Evolutionary conservation across 768 basidiomycete species (phyloP), one percentile per base, ranked within the genome.

Genomic region (Termitomyces sp.): DNA sequence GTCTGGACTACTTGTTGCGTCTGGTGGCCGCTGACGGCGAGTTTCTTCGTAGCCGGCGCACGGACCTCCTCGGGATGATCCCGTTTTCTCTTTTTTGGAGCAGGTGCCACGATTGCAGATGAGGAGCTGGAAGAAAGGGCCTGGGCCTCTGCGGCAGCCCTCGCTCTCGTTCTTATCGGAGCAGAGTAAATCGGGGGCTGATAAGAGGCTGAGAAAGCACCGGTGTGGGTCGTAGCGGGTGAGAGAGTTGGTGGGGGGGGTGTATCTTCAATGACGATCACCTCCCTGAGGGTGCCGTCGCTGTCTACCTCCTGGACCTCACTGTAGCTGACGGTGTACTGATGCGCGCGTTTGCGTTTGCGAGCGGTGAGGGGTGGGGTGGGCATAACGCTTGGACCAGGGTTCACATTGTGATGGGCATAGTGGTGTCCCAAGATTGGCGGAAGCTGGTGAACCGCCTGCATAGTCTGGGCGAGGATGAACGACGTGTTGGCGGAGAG

Each of bases 191-290:
- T 61, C 23, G 89, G 87, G 17, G 89, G 89, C 67, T 91, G 89
- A 75, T 88, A 89, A 57, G 88, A 89, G 43, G 86, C 80, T 47
- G 89, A 91, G 71, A 79, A 90, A 59, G 80, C 82, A 59, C 83
- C 80, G 61, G 81, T 84, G 69, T 86, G 81, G 30, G 86, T 85
- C 34, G 85, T 79, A 58, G 88, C 83, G 55, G 89, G 87, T 51
- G 88, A 89, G 67, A 86, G 81, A 50, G 91, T 90, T 54, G 86
- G 82, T 42, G 91, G 91, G 37, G 87, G 86, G 28, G 91, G 91
- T 43, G 92, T 93, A 75, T 94, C 92, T 64, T 94, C 92, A 70
- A 94, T 92, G 64, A 94, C 87, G 72, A 94, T 94, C 68, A 94
- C 88, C 70, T 94, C 91, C 52, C 91, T 76, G 39, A 91, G 77